phyloP scores from a whole-genome alignment of 2,329 filamentous ascomycete species.

The Cordyceps farinosa region DNA sequence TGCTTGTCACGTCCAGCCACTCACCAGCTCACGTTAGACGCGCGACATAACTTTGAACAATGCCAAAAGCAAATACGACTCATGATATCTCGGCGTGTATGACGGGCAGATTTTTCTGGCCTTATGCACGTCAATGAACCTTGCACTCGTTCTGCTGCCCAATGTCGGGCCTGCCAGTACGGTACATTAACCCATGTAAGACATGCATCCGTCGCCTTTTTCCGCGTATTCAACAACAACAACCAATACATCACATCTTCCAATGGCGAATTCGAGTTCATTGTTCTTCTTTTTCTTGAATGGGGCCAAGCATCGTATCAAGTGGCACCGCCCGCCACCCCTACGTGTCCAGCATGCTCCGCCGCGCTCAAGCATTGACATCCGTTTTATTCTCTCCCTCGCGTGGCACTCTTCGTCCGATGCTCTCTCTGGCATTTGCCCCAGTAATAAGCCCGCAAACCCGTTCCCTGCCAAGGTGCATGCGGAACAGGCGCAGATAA shows the following conservation, averaged over 20 bases:
- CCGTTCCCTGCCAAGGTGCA: not conserved
- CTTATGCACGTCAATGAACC: not conserved
- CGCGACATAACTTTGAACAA: not conserved
- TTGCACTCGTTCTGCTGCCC: constrained; percentile 2
- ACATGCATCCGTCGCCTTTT: constrained; percentile 3
- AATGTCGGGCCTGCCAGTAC: not conserved
- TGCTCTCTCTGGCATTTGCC: not conserved
- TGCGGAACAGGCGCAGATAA: not conserved
- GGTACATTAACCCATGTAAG: not conserved
- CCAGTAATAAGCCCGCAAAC: not conserved
- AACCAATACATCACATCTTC: not conserved
- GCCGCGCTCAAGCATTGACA: not conserved
- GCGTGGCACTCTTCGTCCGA: constrained; percentile 4
- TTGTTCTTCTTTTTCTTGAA: not conserved
- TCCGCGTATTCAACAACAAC: not conserved
- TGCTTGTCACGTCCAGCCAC: not conserved
- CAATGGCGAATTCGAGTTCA: not conserved
- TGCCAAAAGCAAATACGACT: not conserved
- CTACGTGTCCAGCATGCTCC: not conserved
- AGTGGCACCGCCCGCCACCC: not conserved
- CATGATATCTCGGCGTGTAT: no score
- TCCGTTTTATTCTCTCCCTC: not conserved
- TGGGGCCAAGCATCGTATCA: not conserved
- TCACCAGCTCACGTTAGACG: not conserved
- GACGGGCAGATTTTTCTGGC: not conserved